A percentile compares a stretch with the other conserved stretches of the same genome.
phyloP scores from a whole-genome alignment of 257 asterid genomes.

The Solanum rostratum region DNA sequence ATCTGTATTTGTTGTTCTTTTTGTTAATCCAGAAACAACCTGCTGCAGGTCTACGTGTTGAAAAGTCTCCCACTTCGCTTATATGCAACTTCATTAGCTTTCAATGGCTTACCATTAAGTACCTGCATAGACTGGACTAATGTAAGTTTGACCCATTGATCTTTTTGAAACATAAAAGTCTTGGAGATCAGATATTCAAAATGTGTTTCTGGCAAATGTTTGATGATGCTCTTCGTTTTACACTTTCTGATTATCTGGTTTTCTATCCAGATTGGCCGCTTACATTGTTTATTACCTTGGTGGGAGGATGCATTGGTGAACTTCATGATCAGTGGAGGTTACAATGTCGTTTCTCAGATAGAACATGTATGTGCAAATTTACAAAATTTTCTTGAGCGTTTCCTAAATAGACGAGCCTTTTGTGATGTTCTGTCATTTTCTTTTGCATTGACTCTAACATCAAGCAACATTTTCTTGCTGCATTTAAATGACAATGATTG shows the following conservation, averaged over 20 bases:
- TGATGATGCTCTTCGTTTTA: neutral
- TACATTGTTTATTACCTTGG: slow-evolving; percentile 86
- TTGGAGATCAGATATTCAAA: neutral
- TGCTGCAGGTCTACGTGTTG: slow-evolving; percentile 48
- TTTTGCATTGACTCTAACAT: neutral
- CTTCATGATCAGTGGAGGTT: slow-evolving; percentile 90
- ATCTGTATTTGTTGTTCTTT: neutral
- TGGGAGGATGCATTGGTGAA: slow-evolving; percentile 90
- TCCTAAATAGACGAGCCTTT: neutral
- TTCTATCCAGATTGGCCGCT: slow-evolving; percentile 60
- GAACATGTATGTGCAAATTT: slow-evolving; percentile 21
- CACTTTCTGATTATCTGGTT: neutral
- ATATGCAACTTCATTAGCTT: slow-evolving; percentile 57
- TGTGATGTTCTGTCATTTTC: neutral
- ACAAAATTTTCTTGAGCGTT: neutral
- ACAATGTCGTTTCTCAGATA: slow-evolving; percentile 50
- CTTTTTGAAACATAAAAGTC: neutral
- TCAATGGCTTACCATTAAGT: slow-evolving; percentile 36
- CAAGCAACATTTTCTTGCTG: neutral
- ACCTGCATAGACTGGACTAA: slow-evolving; percentile 75
- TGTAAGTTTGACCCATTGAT: slow-evolving; percentile 28
- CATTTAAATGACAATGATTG: neutral
- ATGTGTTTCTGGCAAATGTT: neutral
- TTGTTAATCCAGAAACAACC: neutral
- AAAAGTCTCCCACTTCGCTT: slow-evolving; percentile 63